Conservation (phyloP, 2,329 filamentous ascomycete genomes). For the Herpotrichia juniperi region DNA sequence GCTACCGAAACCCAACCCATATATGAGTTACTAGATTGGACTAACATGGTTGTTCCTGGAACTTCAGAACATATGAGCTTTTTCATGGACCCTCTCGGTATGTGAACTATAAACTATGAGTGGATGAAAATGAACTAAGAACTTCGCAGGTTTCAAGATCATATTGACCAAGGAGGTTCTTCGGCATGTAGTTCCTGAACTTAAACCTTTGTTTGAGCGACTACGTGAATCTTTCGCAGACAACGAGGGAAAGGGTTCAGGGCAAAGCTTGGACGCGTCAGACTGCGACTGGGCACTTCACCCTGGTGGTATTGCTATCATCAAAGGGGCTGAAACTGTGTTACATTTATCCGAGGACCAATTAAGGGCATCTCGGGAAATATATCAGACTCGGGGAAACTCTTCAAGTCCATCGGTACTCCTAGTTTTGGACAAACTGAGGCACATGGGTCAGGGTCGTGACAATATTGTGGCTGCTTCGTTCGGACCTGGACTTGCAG, state of each 20-base stretch:
- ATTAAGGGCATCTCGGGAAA: constrained; percentile 72
- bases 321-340: constrained; percentile 65
- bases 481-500: constrained; percentile 71
- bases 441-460: constrained; percentile 49
- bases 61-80: constrained; percentile 69
- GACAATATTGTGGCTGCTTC: constrained; percentile 71
- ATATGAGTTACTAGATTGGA: constrained; percentile 70
- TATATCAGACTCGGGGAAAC: constrained; percentile 72
- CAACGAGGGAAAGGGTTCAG: constrained; percentile 24
- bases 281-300: constrained; percentile 79
- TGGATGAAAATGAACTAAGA: not conserved
- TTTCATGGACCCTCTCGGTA: constrained; percentile 67
- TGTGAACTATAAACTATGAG: not conserved
- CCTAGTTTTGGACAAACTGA: constrained; percentile 67
- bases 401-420: constrained; percentile 71
- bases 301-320: constrained; percentile 70
- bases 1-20: constrained; percentile 38
- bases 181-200: constrained; percentile 19
- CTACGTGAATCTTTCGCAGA: constrained; percentile 14
- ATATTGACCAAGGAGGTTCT: constrained; percentile 30
- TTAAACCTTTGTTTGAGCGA: constrained; percentile 42
- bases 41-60: constrained; percentile 66
- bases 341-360: constrained; percentile 67
- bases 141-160: constrained; percentile 2
- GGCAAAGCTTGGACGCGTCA: constrained; percentile 48